Evolutionary conservation across 306 rosid species (phyloP).

Genomic region (Trifolium repens): DNA sequence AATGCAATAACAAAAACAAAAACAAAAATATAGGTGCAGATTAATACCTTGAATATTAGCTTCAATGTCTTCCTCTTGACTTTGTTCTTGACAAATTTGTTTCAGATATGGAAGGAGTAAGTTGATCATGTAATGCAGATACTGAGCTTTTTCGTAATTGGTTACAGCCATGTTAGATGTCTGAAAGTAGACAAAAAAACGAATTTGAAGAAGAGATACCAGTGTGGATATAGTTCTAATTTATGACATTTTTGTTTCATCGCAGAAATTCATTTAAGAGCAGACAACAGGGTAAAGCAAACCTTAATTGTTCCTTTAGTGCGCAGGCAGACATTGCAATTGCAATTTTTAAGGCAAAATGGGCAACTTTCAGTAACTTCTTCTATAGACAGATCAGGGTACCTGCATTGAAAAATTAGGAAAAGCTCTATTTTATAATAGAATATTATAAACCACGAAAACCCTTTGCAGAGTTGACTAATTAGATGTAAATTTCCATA

Average conservation of each 20-base stretch:
- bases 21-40: slow-evolving; percentile 34
- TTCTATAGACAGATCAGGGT: slow-evolving; percentile 60
- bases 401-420: slow-evolving; percentile 54
- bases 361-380: slow-evolving; percentile 67
- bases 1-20: slow-evolving; percentile 17
- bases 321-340: slow-evolving; percentile 79
- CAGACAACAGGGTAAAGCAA: slow-evolving; percentile 17
- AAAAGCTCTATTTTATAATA: slow-evolving; percentile 24
- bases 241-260: slow-evolving; percentile 25
- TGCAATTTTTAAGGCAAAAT: slow-evolving; percentile 70
- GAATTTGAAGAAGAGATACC: slow-evolving; percentile 11
- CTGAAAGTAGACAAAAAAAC: slow-evolving; percentile 49
- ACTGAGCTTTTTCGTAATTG: slow-evolving; percentile 53
- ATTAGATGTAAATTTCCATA: slow-evolving; percentile 37
- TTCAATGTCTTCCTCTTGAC: slow-evolving; percentile 66
- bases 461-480: slow-evolving; percentile 8
- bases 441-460: background rate
- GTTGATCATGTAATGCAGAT: slow-evolving; percentile 52
- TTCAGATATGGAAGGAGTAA: slow-evolving; percentile 61
- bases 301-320: slow-evolving; percentile 72
- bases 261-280: slow-evolving; percentile 29
- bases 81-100: slow-evolving; percentile 68
- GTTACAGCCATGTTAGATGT: slow-evolving; percentile 57
- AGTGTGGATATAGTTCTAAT: background rate
- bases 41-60: slow-evolving; percentile 66